Base-by-base conservation (phyloP, 2,329 filamentous ascomycete genomes). In the Claviceps fusiformis region DNA sequence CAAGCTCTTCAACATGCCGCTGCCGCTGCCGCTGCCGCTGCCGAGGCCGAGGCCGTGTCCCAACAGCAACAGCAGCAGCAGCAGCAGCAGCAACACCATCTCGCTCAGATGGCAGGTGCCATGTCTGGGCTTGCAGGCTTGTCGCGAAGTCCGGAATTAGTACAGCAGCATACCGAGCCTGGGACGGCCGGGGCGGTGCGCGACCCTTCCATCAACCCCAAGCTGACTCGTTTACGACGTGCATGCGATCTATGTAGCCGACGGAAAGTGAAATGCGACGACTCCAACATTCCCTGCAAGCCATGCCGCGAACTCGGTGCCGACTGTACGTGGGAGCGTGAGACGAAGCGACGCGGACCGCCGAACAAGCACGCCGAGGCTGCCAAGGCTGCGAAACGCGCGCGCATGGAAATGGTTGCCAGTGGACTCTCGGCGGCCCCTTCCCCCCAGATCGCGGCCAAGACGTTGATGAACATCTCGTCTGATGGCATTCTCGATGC, bases 181-280 rank as follows among this genome's bases (percentile, higher is more conserved):
- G 54, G 55, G 4, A 50, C 59, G 39, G 56, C 58, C 44, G 61
- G 59, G 52, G 56, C 62, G 31, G 63, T 67, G 60, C 68, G 71
- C 45, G 72, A 75, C 55, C 70, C 71, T 8, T 70, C 68, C 13
- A 65, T 73, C 54, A 75, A 74, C 54, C 72, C 71, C 17, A 81
- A 80, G 67, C 68, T 77, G 49, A 81, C 78, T 33, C 75, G 79
- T 7, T 71, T 82, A 37, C 72, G 79, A 57, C 75, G 79, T 52
- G 79, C 79, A 15, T 82, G 79, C 61, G 79, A 82, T 60, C 78
- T 82, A 73, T 82, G 79, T 64, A 81, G 79, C 56, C 75, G 78
- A 66, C 76, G 79, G 56, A 82, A 82, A 58, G 79, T 82, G 48
- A 82, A 82, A 68, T 82, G 79, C 65, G 78, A 81, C 63, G 78